These are phyloP conservation scores for Tetrastigma voinierianum DNA, from an alignment of 164 flowering plant genomes.

Conservation along the genomic window DNA sequence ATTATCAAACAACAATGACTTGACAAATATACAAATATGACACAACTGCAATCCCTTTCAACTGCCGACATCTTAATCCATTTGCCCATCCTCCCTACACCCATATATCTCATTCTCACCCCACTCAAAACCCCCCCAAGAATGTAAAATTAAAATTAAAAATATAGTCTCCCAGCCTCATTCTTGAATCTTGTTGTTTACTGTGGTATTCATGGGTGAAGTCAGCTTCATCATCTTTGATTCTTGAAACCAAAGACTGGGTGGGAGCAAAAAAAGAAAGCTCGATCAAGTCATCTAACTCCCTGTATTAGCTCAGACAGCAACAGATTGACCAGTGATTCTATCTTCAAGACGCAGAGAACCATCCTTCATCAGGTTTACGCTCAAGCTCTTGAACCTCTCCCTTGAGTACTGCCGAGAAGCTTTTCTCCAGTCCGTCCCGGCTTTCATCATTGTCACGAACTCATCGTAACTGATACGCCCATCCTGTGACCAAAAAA, in stretches of 20 bases:
- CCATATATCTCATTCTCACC: constrained; percentile 4
- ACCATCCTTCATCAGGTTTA: constrained; percentile 95
- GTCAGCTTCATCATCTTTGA: background rate
- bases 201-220: background rate
- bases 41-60: background rate
- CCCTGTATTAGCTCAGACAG: constrained; percentile 31
- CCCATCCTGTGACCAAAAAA: constrained; percentile 66
- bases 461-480: constrained; percentile 89
- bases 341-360: constrained; percentile 73
- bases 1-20: constrained; percentile 5
- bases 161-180: background rate
- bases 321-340: constrained; percentile 47
- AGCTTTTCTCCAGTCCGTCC: constrained; percentile 99
- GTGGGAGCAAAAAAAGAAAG: constrained; percentile 7
- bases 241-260: background rate
- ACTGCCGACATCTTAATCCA: background rate
- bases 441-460: constrained; percentile 96
- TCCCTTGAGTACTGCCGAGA: constrained; percentile 95
- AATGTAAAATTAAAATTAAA: background rate
- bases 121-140: background rate
- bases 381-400: constrained; percentile 92
- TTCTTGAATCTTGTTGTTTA: too few relatives aligned
- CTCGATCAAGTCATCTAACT: background rate
- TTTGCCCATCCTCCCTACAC: background rate
- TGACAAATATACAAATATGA: constrained; percentile 10